A percentile compares a stretch with the other conserved stretches of the same genome.
These are phyloP conservation scores for Tanacetum coccineum DNA, from an alignment of 129 eudicot species.

Conservation along the genomic window DNA sequence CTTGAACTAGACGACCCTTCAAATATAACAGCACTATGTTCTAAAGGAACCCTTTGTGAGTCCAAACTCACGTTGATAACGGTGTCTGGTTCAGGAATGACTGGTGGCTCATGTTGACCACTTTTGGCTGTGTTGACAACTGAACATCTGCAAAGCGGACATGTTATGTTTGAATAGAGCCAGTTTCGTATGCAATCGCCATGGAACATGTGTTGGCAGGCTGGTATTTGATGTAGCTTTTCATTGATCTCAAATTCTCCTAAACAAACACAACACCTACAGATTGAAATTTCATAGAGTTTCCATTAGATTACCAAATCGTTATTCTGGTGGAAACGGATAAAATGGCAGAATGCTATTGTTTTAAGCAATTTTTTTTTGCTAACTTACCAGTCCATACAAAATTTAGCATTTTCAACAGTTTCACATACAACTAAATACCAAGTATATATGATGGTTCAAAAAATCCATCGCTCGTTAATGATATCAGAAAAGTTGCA, in stretches of 20 bases:
- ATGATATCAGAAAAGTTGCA: not conserved
- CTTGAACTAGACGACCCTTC: slow-evolving; percentile 41
- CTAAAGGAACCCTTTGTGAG: slow-evolving; percentile 24
- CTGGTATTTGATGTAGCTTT: slow-evolving; percentile 51
- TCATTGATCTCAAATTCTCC: slow-evolving; percentile 65
- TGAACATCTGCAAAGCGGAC: slow-evolving; percentile 72
- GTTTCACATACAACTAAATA: not conserved
- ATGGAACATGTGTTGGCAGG: slow-evolving; percentile 69
- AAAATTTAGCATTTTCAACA: not conserved
- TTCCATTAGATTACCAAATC: slow-evolving; percentile 12
- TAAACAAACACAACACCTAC: slow-evolving; percentile 76
- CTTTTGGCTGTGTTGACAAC: slow-evolving; percentile 26
- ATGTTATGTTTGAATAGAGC: slow-evolving; percentile 55
- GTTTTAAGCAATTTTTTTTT: not conserved
- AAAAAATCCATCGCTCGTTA: not conserved
- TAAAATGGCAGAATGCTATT: not conserved
- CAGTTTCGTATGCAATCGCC: slow-evolving; percentile 56
- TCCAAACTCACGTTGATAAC: slow-evolving; percentile 11
- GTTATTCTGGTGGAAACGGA: slow-evolving; percentile 9
- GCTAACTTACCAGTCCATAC: not conserved
- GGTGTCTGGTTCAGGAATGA: slow-evolving; percentile 17
- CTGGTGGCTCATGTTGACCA: slow-evolving; percentile 16
- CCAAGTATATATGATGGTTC: not conserved
- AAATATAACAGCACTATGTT: slow-evolving; percentile 26
- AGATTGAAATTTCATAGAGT: not conserved